A percentile compares a stretch with the other conserved stretches of the same genome.
phyloP scores from a whole-genome alignment of 1,284 basidiomycete species.

The Cutaneotrichosporon sp. region DNA sequence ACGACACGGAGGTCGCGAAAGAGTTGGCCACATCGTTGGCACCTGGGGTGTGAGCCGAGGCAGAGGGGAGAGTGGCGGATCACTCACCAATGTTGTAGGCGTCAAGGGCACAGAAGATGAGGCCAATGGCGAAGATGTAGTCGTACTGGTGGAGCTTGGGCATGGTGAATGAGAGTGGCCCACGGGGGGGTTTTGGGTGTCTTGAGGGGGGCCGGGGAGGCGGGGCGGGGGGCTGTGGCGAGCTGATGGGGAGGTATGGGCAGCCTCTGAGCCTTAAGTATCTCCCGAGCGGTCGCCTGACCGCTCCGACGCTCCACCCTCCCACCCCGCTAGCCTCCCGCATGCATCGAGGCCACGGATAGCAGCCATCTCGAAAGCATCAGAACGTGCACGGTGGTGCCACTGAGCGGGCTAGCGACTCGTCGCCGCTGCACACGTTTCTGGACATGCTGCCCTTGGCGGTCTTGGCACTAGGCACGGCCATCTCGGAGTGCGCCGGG shows the following conservation, averaged over 20 bases:
- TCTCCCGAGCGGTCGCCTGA: neutral
- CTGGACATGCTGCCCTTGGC: neutral
- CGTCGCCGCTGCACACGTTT: neutral
- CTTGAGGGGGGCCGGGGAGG: too few species aligned
- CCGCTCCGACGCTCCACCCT: neutral
- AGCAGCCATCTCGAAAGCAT: too few species aligned
- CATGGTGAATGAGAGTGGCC: conserved; percentile 44
- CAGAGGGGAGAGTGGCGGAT: neutral
- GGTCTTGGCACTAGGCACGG: neutral
- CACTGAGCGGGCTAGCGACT: neutral
- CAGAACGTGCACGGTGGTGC: neutral
- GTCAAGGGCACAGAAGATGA: conserved; percentile 55
- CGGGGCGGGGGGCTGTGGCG: too few species aligned
- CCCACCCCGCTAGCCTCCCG: too few species aligned
- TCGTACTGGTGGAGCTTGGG: conserved; percentile 57
- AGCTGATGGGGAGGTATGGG: too few species aligned
- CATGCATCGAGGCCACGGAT: too few species aligned
- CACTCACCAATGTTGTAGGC: conserved; percentile 56
- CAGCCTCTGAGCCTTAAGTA: neutral
- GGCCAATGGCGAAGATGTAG: conserved; percentile 56
- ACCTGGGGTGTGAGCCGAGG: conserved; percentile 5
- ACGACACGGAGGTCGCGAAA: conserved; percentile 57
- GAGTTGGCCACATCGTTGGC: conserved; percentile 54
- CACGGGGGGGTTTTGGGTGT: neutral
- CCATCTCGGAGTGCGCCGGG: neutral